Conservation (phyloP, 169 alveolate genomes). For the Miamiensis avidus region DNA sequence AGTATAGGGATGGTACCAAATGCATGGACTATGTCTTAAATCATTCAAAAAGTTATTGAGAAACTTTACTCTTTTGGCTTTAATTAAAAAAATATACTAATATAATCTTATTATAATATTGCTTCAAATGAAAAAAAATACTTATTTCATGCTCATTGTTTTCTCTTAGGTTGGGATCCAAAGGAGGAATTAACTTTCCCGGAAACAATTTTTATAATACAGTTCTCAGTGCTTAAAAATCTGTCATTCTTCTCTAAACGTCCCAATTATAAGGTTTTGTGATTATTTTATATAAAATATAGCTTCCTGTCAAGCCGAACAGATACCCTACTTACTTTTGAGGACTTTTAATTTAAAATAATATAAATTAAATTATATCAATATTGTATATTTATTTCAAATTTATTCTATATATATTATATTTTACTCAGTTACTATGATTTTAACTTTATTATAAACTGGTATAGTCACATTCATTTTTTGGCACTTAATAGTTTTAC, state of each 20-base stretch:
- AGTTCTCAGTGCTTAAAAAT: background rate
- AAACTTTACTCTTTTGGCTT: background rate
- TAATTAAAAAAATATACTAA: too few species aligned
- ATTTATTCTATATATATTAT: too few species aligned
- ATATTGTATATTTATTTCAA: too few species aligned
- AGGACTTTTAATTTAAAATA: background rate
- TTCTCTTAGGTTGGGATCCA: too few species aligned
- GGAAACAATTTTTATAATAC: background rate
- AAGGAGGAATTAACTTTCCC: background rate
- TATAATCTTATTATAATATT: too few species aligned
- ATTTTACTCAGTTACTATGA: background rate
- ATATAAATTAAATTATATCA: too few species aligned
- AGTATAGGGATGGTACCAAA: background rate
- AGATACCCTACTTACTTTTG: background rate
- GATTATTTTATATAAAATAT: too few species aligned
- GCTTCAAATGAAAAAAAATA: too few species aligned
- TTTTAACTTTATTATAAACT: too few species aligned
- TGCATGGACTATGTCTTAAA: background rate
- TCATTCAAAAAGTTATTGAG: too few species aligned
- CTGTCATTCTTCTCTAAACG: background rate
- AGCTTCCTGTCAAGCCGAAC: background rate
- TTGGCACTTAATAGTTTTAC: background rate
- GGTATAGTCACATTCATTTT: too few species aligned
- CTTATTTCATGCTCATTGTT: too few species aligned
- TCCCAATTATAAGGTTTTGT: background rate